These are phyloP conservation scores for Athelia sp. DNA, from an alignment of 1,284 basidiomycete species.

Conservation along the genomic window DNA sequence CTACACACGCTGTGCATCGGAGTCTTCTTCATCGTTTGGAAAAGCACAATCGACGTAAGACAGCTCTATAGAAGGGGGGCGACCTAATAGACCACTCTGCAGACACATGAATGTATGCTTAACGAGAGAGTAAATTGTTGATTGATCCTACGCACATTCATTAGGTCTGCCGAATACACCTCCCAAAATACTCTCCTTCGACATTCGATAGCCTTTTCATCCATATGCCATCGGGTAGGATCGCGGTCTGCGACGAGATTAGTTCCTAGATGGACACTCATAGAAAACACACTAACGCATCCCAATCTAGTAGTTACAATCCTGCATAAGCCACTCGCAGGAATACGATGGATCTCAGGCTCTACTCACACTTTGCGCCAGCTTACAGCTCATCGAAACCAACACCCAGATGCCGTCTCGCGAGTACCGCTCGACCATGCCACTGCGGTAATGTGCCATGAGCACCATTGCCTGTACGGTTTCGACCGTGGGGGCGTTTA, in stretches of 20 bases:
- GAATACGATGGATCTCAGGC: not conserved
- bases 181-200: conserved; percentile 59
- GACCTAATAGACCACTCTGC: conserved; percentile 47
- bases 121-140: not conserved
- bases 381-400: conserved; percentile 44
- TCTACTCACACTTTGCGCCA: conserved; percentile 50
- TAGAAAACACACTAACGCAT: conserved; percentile 10
- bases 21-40: conserved; percentile 21
- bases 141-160: conserved; percentile 34
- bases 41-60: conserved; percentile 57
- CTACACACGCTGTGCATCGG: not conserved
- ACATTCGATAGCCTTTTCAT: conserved; percentile 45
- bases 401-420: conserved; percentile 48
- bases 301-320: conserved; percentile 49
- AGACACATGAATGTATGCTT: too few relatives aligned
- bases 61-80: conserved; percentile 49
- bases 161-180: conserved; percentile 42
- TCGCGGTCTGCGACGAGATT: conserved; percentile 46
- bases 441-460: conserved; percentile 49
- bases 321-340: conserved; percentile 7
- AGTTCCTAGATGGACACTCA: conserved; percentile 2
- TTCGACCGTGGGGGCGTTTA: conserved; percentile 56
- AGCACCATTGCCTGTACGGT: conserved; percentile 57
- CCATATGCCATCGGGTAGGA: conserved; percentile 51
- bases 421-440: conserved; percentile 46